Conservation (phyloP, 2,329 filamentous ascomycete species). For the Colletotrichum incanum region DNA sequence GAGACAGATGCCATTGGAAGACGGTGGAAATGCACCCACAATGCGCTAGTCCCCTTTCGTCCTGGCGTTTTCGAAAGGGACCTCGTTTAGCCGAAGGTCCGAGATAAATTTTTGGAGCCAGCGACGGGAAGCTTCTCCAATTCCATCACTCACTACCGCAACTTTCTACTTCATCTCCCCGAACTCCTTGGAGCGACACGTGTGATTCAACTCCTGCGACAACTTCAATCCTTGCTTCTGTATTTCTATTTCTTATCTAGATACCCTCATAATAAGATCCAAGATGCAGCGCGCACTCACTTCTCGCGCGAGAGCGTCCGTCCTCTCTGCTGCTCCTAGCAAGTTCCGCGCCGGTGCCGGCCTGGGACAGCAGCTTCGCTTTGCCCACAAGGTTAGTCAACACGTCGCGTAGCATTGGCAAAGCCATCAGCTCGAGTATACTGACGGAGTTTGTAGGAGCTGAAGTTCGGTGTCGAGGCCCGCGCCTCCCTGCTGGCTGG, state of each 20-base stretch:
- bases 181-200: slow-evolving; percentile 47
- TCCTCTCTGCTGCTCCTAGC: slow-evolving; percentile 79
- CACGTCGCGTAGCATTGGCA: slow-evolving; percentile 36
- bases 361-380: slow-evolving; percentile 90
- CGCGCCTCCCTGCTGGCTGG: slow-evolving; percentile 90
- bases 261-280: slow-evolving; percentile 49
- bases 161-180: slow-evolving; percentile 48
- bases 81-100: slow-evolving; percentile 59
- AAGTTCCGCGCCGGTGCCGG: slow-evolving; percentile 76
- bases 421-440: slow-evolving; percentile 36
- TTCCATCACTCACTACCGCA: slow-evolving; percentile 35
- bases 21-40: slow-evolving; percentile 52
- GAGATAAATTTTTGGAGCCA: slow-evolving; percentile 59
- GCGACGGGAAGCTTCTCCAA: slow-evolving; percentile 39
- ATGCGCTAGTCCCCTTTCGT: slow-evolving; percentile 50
- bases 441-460: slow-evolving; percentile 75
- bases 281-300: slow-evolving; percentile 97
- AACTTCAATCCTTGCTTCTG: slow-evolving; percentile 49
- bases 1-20: slow-evolving; percentile 55
- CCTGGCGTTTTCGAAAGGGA: slow-evolving; percentile 51
- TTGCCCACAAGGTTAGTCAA: slow-evolving; percentile 90
- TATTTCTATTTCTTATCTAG: slow-evolving; percentile 50
- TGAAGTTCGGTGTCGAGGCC: slow-evolving; percentile 98
- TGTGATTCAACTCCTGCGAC: slow-evolving; percentile 49
- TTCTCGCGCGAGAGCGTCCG: slow-evolving; percentile 84